Percentiles rank a stretch among this genome's conserved stretches.
Evolutionary conservation across 2,329 filamentous ascomycete genomes (phyloP).

Genomic region (Thielaviopsis populi): DNA sequence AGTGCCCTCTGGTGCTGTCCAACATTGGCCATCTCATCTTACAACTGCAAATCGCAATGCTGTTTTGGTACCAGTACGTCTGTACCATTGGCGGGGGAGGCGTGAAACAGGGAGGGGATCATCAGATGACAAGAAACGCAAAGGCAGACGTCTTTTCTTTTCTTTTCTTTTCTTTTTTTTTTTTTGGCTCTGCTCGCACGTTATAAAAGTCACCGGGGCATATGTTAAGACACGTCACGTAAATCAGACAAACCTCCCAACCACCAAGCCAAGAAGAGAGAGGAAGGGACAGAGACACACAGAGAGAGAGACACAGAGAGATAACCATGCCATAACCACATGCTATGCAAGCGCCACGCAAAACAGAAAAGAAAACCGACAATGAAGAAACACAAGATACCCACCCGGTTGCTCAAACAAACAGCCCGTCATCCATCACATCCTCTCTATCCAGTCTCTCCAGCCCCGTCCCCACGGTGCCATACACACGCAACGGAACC

Average conservation of each 20-base stretch:
- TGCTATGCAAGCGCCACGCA: slow-evolving; percentile 4
- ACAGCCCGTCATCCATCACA: slow-evolving; percentile 33
- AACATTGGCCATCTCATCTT: neutral
- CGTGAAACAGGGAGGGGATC: neutral
- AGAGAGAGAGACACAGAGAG: neutral
- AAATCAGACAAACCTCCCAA: neutral
- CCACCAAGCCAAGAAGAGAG: neutral
- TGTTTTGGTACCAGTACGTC: neutral
- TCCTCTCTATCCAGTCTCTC: slow-evolving; percentile 42
- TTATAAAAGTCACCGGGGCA: neutral
- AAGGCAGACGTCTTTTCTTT: neutral
- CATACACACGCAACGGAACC: slow-evolving; percentile 71
- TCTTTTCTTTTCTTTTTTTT: neutral
- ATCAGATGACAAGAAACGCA: neutral
- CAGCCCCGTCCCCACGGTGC: slow-evolving; percentile 41
- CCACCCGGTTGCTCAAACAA: slow-evolving; percentile 22
- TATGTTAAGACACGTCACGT: neutral
- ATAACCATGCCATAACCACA: neutral
- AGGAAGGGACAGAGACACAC: neutral
- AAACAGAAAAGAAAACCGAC: slow-evolving; percentile 14
- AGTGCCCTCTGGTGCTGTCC: neutral
- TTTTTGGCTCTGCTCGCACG: neutral
- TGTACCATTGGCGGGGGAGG: neutral
- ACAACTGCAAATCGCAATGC: neutral
- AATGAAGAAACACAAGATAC: slow-evolving; percentile 13